Evolutionary conservation across 2,329 filamentous ascomycete genomes (phyloP).

Genomic region (Talaromyces piceae): DNA sequence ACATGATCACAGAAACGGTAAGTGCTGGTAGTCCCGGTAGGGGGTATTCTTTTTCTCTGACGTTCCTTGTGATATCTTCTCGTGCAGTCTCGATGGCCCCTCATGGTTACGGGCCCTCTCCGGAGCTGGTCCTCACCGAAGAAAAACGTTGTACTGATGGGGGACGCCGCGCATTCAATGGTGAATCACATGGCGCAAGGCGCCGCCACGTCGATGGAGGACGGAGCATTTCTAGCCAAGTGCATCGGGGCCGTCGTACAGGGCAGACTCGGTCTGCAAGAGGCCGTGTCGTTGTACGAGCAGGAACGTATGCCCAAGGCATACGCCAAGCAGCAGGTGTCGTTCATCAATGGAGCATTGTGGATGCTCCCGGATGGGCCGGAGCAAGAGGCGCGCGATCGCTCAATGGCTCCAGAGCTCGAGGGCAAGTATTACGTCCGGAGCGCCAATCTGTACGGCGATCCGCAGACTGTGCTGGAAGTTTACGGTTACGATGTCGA

Average conservation of each 20-base stretch:
- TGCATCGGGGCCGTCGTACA: constrained; percentile 30
- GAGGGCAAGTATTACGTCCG: constrained; percentile 27
- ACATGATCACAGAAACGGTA: constrained; percentile 31
- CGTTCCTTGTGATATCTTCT: background rate
- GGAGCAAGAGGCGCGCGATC: constrained; percentile 28
- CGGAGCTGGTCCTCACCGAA: constrained; percentile 34
- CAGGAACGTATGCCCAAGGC: constrained; percentile 37
- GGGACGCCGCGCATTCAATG: constrained; percentile 39
- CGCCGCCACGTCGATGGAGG: constrained; percentile 40
- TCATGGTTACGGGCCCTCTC: constrained; percentile 38
- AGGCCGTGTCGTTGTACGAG: constrained; percentile 35
- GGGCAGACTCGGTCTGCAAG: constrained; percentile 24
- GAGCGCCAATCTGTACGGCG: constrained; percentile 35
- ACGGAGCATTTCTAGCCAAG: constrained; percentile 35
- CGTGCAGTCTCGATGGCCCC: constrained; percentile 31
- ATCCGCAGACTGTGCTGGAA: constrained; percentile 30
- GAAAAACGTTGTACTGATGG: constrained; percentile 40
- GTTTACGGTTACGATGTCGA: constrained; percentile 38
- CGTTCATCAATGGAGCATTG: constrained; percentile 30
- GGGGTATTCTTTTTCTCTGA: too few species aligned
- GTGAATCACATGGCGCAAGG: constrained; percentile 40
- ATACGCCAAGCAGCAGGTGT: constrained; percentile 37
- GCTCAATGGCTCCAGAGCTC: constrained; percentile 29
- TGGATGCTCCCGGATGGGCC: constrained; percentile 31
- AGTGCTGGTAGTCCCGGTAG: constrained; percentile 4